Percentiles rank a stretch among this genome's conserved stretches.
These are phyloP conservation scores for Trichoderma oligosporum DNA, from an alignment of 2,329 filamentous ascomycete genomes.

Conservation along the genomic window DNA sequence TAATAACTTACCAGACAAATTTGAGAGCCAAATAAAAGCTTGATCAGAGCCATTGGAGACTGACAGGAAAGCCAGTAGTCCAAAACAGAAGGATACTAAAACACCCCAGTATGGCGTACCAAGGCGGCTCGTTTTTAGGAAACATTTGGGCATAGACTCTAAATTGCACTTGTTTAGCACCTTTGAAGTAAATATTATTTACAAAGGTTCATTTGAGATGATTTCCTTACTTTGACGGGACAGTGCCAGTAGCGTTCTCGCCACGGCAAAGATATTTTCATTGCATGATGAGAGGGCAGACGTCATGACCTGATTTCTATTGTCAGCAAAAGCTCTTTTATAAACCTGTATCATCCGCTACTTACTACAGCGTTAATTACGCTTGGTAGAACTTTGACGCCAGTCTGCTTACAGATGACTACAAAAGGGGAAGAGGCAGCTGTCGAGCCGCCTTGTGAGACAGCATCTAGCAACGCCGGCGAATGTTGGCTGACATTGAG, in stretches of 20 bases:
- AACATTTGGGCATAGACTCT: constrained; percentile 46
- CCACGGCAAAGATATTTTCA: constrained; percentile 50
- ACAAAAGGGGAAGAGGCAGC: constrained; percentile 51
- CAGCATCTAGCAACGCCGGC: constrained; percentile 28
- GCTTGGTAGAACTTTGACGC: constrained; percentile 46
- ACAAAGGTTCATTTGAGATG: not conserved
- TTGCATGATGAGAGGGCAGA: constrained; percentile 55
- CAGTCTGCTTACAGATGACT: constrained; percentile 46
- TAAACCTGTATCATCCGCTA: not conserved
- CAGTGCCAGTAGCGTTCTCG: constrained; percentile 50
- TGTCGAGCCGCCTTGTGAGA: constrained; percentile 51
- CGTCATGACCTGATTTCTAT: constrained; percentile 35
- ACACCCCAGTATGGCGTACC: constrained; percentile 51
- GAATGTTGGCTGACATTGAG: constrained; percentile 22
- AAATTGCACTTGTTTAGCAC: too few species aligned
- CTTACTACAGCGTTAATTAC: constrained; percentile 53
- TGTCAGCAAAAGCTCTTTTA: not conserved
- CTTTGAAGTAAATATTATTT: not conserved
- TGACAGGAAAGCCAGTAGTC: constrained; percentile 46
- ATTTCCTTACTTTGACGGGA: constrained; percentile 42
- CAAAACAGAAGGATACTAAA: constrained; percentile 40
- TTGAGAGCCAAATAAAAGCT: constrained; percentile 55
- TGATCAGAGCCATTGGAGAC: constrained; percentile 40
- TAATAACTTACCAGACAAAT: constrained; percentile 44
- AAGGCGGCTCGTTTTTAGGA: constrained; percentile 47